Conservation (phyloP, 768 basidiomycete species). For the Tulasnella sp. region DNA sequence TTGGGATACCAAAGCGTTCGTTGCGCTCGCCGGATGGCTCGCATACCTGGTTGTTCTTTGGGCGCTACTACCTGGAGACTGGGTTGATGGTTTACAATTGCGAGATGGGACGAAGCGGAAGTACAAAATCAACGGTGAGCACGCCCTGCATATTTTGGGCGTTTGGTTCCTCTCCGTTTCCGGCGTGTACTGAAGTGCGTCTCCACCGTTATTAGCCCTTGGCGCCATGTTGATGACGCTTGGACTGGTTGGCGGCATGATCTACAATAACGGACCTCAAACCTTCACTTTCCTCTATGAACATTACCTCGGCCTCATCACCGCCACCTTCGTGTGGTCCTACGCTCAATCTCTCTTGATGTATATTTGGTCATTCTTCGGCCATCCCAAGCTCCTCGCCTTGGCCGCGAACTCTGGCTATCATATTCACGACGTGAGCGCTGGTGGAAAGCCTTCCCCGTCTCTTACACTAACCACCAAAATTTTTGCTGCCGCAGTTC, state of each 20-base stretch:
- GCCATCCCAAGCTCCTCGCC: conserved; percentile 65
- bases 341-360: conserved; percentile 66
- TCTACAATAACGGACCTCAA: conserved; percentile 69
- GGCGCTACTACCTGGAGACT: conserved; percentile 70
- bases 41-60: conserved; percentile 79
- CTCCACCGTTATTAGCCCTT: conserved; percentile 55
- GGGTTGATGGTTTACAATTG: conserved; percentile 63
- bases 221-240: conserved; percentile 79
- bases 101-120: conserved; percentile 70
- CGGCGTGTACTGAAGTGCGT: not conserved
- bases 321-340: conserved; percentile 77
- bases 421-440: conserved; percentile 80
- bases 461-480: not conserved
- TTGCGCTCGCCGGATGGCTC: conserved; percentile 87
- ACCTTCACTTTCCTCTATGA: conserved; percentile 88
- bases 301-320: conserved; percentile 84
- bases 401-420: conserved; percentile 90
- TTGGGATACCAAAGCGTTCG: conserved; percentile 76
- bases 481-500: conserved; percentile 54
- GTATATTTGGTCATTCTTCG: conserved; percentile 66
- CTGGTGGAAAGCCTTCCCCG: not conserved
- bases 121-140: conserved; percentile 94
- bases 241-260: conserved; percentile 64
- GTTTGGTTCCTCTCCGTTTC: conserved; percentile 17
- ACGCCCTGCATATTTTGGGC: too few relatives aligned